Evolutionary conservation across 768 basidiomycete species (phyloP).

Genomic region (Candolleomyces aberdarensis): DNA sequence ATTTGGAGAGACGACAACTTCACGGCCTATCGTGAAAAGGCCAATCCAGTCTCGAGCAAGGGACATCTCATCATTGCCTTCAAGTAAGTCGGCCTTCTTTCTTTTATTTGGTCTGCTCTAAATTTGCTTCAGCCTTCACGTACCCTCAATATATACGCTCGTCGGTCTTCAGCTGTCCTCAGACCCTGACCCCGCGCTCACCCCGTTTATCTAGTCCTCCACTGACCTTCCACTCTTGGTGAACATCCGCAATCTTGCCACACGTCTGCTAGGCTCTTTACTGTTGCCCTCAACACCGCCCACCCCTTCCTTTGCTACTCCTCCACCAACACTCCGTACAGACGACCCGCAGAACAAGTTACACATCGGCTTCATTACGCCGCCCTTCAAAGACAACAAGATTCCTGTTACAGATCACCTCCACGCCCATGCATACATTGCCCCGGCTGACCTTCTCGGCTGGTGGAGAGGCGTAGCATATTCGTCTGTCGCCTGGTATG

Average conservation of each 20-base stretch:
- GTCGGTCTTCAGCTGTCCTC: constrained; percentile 35
- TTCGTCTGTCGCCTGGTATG: constrained; percentile 69
- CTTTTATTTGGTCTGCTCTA: constrained; percentile 8
- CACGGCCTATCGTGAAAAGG: constrained; percentile 68
- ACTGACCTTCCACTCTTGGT: constrained; percentile 73
- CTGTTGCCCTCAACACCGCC: constrained; percentile 35
- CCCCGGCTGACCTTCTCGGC: constrained; percentile 60
- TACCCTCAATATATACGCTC: constrained; percentile 73
- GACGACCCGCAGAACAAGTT: constrained; percentile 36
- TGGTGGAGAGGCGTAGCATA: constrained; percentile 74
- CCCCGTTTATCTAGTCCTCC: constrained; percentile 48
- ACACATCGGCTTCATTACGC: constrained; percentile 75
- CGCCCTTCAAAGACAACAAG: constrained; percentile 73
- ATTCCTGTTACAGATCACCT: constrained; percentile 80
- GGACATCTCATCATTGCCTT: constrained; percentile 73
- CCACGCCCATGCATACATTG: constrained; percentile 72
- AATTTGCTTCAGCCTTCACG: constrained; percentile 54
- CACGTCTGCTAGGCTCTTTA: constrained; percentile 50
- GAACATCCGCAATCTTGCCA: constrained; percentile 55
- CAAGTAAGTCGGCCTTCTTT: constrained; percentile 49
- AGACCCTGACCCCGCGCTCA: not conserved
- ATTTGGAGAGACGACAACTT: constrained; percentile 79
- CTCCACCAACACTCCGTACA: constrained; percentile 21
- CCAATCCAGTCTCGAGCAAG: constrained; percentile 67
- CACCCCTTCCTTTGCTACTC: constrained; percentile 30